Evolutionary conservation across 495 filamentous ascomycete species (phyloP).

Genomic region (Hypomontagnella submonticulosa): DNA sequence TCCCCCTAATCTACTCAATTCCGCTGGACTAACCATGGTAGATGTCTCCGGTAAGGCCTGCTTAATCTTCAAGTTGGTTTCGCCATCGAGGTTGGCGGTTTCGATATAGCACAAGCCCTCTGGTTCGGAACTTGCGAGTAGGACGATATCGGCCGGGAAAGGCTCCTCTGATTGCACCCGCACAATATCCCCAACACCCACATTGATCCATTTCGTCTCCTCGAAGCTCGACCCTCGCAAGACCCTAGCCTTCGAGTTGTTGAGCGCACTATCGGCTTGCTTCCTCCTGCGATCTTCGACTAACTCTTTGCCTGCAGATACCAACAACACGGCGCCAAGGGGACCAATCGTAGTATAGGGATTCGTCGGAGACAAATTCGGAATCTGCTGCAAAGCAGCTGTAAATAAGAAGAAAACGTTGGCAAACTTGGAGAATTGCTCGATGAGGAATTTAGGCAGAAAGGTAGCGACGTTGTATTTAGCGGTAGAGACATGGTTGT

Average conservation of each 20-base stretch:
- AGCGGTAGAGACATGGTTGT: constrained; percentile 96
- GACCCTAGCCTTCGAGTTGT: constrained; percentile 86
- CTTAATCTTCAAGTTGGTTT: constrained; percentile 99
- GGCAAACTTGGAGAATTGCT: constrained; percentile 99
- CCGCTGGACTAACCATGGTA: constrained; percentile 83
- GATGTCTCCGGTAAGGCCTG: constrained; percentile 96
- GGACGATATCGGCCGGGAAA: constrained; percentile 93
- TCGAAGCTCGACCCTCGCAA: constrained; percentile 86
- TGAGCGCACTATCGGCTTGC: constrained; percentile 85
- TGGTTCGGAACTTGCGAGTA: constrained; percentile 94
- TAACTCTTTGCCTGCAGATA: constrained; percentile 94
- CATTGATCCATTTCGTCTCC: constrained; percentile 91
- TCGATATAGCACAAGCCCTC: constrained; percentile 99
- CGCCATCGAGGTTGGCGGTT: constrained; percentile 97
- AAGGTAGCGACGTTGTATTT: constrained; percentile 99
- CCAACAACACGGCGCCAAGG: constrained; percentile 84
- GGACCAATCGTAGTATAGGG: constrained; percentile 95
- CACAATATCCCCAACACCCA: constrained; percentile 93
- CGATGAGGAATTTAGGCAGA: constrained; percentile 95
- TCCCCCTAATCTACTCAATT: constrained; percentile 87
- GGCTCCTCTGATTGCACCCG: constrained; percentile 95
- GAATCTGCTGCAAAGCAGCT: constrained; percentile 93
- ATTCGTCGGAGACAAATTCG: constrained; percentile 93
- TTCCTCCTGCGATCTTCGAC: constrained; percentile 95
- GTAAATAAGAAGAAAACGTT: constrained; percentile 99